Conservation (phyloP, 106 monocot genomes). For the Dendrobium chrysotoxum region DNA sequence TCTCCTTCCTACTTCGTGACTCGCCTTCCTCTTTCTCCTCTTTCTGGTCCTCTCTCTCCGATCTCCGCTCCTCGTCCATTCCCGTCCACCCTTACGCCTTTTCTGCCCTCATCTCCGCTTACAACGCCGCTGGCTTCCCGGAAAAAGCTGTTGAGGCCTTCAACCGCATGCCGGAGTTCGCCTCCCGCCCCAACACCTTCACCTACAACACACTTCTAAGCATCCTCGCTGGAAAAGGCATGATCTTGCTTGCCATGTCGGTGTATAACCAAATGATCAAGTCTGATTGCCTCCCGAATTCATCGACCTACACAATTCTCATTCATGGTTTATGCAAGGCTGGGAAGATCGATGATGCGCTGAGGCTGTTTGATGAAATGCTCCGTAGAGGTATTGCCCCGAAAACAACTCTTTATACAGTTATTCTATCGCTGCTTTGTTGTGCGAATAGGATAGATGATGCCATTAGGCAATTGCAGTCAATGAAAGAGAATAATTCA, state of each 20-base stretch:
- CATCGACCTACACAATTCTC: conserved; percentile 49
- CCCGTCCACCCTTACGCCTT: conserved; percentile 27
- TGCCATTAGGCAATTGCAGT: conserved; percentile 26
- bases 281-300: conserved; percentile 45
- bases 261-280: conserved; percentile 64
- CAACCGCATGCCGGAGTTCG: conserved; percentile 55
- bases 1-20: conserved; percentile 27
- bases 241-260: conserved; percentile 50
- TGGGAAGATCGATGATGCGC: conserved; percentile 41
- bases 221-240: conserved; percentile 37
- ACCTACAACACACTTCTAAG: conserved; percentile 58
- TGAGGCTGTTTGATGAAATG: conserved; percentile 83
- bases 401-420: conserved; percentile 38
- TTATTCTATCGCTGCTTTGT: conserved; percentile 46
- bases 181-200: conserved; percentile 43
- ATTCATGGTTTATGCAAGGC: conserved; percentile 57
- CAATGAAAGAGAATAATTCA: conserved; percentile 39
- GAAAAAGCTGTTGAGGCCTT: conserved; percentile 53
- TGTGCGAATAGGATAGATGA: conserved; percentile 33
- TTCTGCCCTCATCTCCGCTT: conserved; percentile 41
- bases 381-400: conserved; percentile 37
- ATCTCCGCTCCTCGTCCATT: conserved; percentile 6
- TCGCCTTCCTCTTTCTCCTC: conserved; percentile 15
- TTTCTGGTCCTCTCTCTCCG: conserved; percentile 17
- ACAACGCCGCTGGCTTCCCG: conserved; percentile 19